Percentiles rank a stretch among this genome's conserved stretches.
Conservation (phyloP, 768 basidiomycete species). For the Leccinum aurantiacum region DNA sequence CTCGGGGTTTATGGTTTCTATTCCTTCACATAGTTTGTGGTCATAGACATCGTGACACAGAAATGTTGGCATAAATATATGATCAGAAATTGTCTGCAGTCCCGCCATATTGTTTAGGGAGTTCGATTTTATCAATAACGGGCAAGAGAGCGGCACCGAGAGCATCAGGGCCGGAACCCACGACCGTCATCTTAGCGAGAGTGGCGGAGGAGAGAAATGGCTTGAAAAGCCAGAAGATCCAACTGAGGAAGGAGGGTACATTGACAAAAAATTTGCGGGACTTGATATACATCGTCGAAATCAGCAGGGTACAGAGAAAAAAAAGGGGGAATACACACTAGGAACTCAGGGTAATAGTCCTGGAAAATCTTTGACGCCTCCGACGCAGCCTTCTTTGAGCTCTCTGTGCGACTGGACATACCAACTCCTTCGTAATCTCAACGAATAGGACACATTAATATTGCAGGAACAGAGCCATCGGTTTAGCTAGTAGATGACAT, state of each 20-base stretch:
- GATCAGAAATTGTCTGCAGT: slow-evolving; percentile 51
- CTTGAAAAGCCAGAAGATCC: slow-evolving; percentile 87
- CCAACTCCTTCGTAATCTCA: slow-evolving; percentile 76
- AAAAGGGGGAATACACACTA: slow-evolving; percentile 39
- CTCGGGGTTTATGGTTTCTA: not conserved
- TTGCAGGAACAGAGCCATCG: not conserved
- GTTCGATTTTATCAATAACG: slow-evolving; percentile 52
- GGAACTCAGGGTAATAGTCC: slow-evolving; percentile 75
- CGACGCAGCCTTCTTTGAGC: slow-evolving; percentile 74
- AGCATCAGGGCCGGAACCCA: slow-evolving; percentile 59
- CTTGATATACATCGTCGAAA: slow-evolving; percentile 33
- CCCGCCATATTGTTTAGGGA: slow-evolving; percentile 75
- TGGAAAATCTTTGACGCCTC: slow-evolving; percentile 75
- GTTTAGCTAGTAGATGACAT: slow-evolving; percentile 8
- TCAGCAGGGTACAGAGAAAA: slow-evolving; percentile 17
- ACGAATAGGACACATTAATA: not conserved
- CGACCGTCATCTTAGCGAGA: slow-evolving; percentile 78
- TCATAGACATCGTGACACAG: not conserved
- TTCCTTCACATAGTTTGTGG: not conserved
- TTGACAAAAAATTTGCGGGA: slow-evolving; percentile 80
- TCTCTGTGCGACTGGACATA: slow-evolving; percentile 63
- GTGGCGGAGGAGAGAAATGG: slow-evolving; percentile 69
- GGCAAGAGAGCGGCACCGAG: slow-evolving; percentile 62
- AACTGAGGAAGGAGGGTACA: slow-evolving; percentile 71
- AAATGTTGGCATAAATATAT: not conserved